Percentiles rank a stretch among this genome's conserved stretches.
Evolutionary conservation across 1,284 basidiomycete species (phyloP).

Genomic region (Apiotrichum laibachii): DNA sequence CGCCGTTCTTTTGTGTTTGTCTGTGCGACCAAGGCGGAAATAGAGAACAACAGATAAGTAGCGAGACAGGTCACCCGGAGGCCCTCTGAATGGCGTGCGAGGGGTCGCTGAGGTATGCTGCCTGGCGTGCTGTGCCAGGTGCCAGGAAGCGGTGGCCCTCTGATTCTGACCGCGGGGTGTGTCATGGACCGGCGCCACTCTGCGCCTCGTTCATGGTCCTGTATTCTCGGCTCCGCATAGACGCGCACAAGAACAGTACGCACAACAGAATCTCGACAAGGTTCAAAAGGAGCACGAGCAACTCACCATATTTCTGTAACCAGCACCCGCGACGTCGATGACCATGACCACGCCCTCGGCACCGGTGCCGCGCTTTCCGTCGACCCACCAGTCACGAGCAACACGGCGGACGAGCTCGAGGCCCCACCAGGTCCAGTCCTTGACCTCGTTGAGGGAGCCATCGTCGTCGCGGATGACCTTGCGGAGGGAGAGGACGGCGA

Average conservation of each 20-base stretch:
- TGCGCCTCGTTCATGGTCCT: not conserved
- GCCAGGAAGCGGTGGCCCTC: too few species aligned
- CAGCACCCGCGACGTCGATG: conserved; percentile 46
- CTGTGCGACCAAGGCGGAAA: not conserved
- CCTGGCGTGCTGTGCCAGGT: too few species aligned
- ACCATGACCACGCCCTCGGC: conserved; percentile 45
- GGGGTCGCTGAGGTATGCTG: too few species aligned
- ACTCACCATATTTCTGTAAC: conserved; percentile 49
- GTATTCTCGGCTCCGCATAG: too few species aligned
- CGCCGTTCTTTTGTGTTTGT: not conserved
- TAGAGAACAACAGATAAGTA: not conserved
- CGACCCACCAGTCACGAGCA: conserved; percentile 39
- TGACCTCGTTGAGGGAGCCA: conserved; percentile 41
- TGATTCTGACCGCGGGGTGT: too few species aligned
- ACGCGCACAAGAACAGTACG: too few species aligned
- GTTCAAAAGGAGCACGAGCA: not conserved
- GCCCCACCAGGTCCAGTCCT: conserved; percentile 48
- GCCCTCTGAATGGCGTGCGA: too few species aligned
- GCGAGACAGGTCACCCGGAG: not conserved
- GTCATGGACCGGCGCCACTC: not conserved
- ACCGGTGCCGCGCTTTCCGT: conserved; percentile 22
- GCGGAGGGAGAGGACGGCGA: conserved; percentile 41
- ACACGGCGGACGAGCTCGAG: conserved; percentile 40
- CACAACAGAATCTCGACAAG: too few species aligned
- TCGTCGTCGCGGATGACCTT: conserved; percentile 37